Evolutionary conservation across 2,329 filamentous ascomycete genomes (phyloP).

Genomic region (Fusarium brevicatenulatum): DNA sequence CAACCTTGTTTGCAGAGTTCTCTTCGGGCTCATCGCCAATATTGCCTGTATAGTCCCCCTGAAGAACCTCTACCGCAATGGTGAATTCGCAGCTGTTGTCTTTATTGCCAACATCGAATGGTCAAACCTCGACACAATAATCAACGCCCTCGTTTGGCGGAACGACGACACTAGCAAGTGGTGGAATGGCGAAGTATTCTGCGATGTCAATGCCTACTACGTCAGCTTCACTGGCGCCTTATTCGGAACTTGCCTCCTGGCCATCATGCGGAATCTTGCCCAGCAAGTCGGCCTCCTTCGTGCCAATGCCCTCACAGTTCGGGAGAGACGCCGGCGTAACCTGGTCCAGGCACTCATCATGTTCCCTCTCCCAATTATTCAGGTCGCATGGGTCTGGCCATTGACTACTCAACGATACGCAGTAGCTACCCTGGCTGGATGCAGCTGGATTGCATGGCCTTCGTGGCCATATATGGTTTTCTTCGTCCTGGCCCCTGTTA

Average conservation of each 20-base stretch:
- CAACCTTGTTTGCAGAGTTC: slow-evolving; percentile 62
- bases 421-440: slow-evolving; percentile 62
- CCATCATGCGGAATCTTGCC: slow-evolving; percentile 65
- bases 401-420: slow-evolving; percentile 60
- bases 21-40: slow-evolving; percentile 58
- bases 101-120: slow-evolving; percentile 59
- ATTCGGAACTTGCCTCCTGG: slow-evolving; percentile 62
- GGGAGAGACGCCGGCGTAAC: slow-evolving; percentile 56
- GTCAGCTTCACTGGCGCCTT: slow-evolving; percentile 58
- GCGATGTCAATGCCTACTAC: slow-evolving; percentile 62
- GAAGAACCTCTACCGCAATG: slow-evolving; percentile 60
- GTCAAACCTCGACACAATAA: slow-evolving; percentile 59
- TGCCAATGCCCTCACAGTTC: slow-evolving; percentile 51
- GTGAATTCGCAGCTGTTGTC: slow-evolving; percentile 64
- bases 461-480: slow-evolving; percentile 62
- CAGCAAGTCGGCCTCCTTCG: slow-evolving; percentile 59
- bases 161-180: slow-evolving; percentile 60
- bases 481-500: slow-evolving; percentile 57
- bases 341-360: slow-evolving; percentile 64
- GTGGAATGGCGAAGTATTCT: slow-evolving; percentile 64
- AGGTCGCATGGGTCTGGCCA: slow-evolving; percentile 60
- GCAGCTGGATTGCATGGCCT: slow-evolving; percentile 54
- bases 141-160: slow-evolving; percentile 65
- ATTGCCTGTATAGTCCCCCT: slow-evolving; percentile 62
- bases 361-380: slow-evolving; percentile 62